phyloP scores from a whole-genome alignment of 73 alveolate genomes.

The Paramecium caudatum region DNA sequence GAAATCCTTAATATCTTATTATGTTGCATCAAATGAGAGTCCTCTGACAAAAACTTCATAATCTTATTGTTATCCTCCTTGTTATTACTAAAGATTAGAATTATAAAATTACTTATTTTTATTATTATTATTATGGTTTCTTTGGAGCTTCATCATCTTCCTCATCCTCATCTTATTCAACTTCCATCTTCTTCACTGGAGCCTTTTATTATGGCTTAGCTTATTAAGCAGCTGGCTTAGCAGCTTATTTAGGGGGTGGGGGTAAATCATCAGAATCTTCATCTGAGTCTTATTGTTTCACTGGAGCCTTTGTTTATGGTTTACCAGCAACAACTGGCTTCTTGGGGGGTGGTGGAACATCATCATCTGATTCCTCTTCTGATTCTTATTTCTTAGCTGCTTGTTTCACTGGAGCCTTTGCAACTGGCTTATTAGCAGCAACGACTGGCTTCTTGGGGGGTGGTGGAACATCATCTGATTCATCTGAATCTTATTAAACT shows the following conservation, averaged over 20 bases:
- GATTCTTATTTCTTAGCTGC: not conserved
- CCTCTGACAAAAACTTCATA: constrained; percentile 81
- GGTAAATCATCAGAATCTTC: constrained; percentile 74
- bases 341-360: constrained; percentile 59
- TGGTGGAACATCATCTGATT: constrained; percentile 71
- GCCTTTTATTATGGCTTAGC: constrained; percentile 43
- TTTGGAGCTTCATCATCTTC: constrained; percentile 62
- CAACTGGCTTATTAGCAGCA: constrained; percentile 41
- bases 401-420: constrained; percentile 63
- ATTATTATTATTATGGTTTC: constrained; percentile 22
- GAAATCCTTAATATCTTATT: constrained; percentile 71
- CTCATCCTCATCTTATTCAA: constrained; percentile 45
- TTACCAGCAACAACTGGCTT: constrained; percentile 35
- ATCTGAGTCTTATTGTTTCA: constrained; percentile 73
- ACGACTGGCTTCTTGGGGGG: constrained; percentile 63
- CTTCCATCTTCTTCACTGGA: not conserved
- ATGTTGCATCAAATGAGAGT: constrained; percentile 79
- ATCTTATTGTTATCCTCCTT: constrained; percentile 21
- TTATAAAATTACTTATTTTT: too few species aligned
- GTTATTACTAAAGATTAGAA: not conserved
- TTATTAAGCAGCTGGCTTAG: constrained; percentile 34
- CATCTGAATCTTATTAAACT: constrained; percentile 7
- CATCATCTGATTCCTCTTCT: constrained; percentile 64
- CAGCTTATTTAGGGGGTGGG: constrained; percentile 70
- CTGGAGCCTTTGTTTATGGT: constrained; percentile 54